These are phyloP conservation scores for Metroxylon sagu DNA, from an alignment of 176 grass and related monocot genomes.

Conservation along the genomic window DNA sequence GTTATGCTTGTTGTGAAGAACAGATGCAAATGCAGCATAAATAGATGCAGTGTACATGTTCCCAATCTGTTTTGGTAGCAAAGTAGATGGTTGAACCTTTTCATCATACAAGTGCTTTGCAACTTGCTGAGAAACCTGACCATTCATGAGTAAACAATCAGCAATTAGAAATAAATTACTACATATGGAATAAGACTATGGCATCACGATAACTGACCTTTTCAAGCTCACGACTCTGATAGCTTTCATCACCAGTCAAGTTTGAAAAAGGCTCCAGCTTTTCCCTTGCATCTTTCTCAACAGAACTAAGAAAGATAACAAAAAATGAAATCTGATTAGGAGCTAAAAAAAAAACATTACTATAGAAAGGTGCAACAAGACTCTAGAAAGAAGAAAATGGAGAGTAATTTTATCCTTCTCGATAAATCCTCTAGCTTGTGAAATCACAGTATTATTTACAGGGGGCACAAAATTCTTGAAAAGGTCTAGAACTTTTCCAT, in stretches of 20 bases:
- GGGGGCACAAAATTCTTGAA: no score
- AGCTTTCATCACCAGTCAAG: conserved; percentile 44
- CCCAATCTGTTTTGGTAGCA: conserved; percentile 69
- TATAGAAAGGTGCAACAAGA: no score
- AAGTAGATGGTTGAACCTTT: conserved; percentile 72
- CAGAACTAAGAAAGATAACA: conserved; percentile 33
- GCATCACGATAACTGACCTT: conserved; percentile 29
- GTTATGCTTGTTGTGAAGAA: conserved; percentile 52
- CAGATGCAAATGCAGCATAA: conserved; percentile 62
- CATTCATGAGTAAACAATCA: conserved; percentile 10
- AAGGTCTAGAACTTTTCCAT: no score
- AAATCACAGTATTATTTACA: no score
- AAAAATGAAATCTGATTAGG: not conserved
- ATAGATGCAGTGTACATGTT: conserved; percentile 83
- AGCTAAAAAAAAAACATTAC: no score
- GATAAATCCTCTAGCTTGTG: no score
- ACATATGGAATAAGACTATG: conserved; percentile 4
- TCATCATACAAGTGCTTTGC: conserved; percentile 65
- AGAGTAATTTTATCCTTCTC: no score
- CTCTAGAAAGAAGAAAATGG: no score
- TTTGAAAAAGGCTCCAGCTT: conserved; percentile 59
- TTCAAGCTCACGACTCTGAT: conserved; percentile 58
- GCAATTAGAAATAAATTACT: conserved; percentile 27
- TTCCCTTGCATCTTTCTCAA: conserved; percentile 57
- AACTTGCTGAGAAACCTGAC: conserved; percentile 88